Evolutionary conservation across 1,139 yeast species (phyloP).

Genomic region (Lodderomyces beijingensis): DNA sequence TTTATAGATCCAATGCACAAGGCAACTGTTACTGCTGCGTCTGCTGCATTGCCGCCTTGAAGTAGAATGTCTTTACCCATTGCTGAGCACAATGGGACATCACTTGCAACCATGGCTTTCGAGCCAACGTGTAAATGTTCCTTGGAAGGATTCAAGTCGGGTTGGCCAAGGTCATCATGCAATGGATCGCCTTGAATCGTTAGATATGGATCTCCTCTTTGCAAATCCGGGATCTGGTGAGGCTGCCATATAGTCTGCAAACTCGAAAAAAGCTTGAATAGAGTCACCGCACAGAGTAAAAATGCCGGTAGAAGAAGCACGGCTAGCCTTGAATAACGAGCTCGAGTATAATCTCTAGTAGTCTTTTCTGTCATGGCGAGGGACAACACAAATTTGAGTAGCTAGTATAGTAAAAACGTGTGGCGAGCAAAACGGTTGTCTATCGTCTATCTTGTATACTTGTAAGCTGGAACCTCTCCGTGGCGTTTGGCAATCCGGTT

Average conservation of each 20-base stretch:
- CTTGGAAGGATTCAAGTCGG: conserved; percentile 29
- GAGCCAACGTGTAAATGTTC: conserved; percentile 27
- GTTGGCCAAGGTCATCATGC: conserved; percentile 24
- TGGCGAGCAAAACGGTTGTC: too few relatives aligned
- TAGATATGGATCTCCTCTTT: conserved; percentile 9
- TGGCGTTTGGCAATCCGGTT: too few relatives aligned
- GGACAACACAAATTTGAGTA: too few relatives aligned
- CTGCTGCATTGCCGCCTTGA: conserved; percentile 72
- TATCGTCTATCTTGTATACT: too few relatives aligned
- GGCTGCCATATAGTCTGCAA: too few relatives aligned
- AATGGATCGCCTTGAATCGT: conserved; percentile 10
- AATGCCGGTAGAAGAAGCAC: too few relatives aligned
- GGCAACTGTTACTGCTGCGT: conserved; percentile 86
- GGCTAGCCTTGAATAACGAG: too few relatives aligned
- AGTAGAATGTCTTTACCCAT: conserved; percentile 60
- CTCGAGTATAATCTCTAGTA: too few relatives aligned
- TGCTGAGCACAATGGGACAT: conserved; percentile 65
- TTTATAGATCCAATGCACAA: conserved; percentile 83
- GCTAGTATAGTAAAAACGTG: too few relatives aligned
- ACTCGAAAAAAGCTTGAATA: too few relatives aligned
- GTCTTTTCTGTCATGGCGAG: too few relatives aligned
- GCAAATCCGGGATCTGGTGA: conserved; percentile 4
- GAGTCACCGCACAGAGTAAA: not conserved
- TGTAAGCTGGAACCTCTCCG: too few relatives aligned
- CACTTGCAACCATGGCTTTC: conserved; percentile 73